These are phyloP conservation scores for Citropsis articulata DNA, from an alignment of 345 rosid species.

Conservation along the genomic window DNA sequence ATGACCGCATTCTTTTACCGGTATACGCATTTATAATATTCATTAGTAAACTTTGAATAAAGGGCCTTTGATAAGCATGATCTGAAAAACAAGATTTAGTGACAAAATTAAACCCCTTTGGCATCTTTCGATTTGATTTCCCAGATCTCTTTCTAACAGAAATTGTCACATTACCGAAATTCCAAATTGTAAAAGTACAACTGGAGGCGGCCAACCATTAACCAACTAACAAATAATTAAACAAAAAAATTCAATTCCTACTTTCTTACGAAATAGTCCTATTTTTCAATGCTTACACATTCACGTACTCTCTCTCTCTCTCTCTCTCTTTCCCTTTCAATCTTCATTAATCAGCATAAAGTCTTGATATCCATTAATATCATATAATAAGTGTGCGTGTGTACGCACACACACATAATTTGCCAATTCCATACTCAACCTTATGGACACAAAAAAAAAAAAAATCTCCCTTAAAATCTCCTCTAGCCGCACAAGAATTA, in stretches of 20 bases:
- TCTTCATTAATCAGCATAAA: too few relatives aligned
- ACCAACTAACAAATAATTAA: conserved; percentile 17
- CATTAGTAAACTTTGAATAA: too few relatives aligned
- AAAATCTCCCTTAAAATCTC: too few relatives aligned
- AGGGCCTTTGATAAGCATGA: not conserved
- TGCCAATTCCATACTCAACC: not conserved
- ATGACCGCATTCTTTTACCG: not conserved
- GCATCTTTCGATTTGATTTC: not conserved
- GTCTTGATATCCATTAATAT: too few relatives aligned
- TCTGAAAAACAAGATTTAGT: too few relatives aligned
- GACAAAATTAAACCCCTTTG: not conserved
- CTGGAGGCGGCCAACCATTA: conserved; percentile 32
- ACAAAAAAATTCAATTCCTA: conserved; percentile 6
- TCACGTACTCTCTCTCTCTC: not conserved
- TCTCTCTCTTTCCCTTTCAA: not conserved
- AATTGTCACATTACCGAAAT: not conserved
- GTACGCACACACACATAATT: too few relatives aligned
- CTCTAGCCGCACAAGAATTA: not conserved
- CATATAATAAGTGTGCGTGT: too few relatives aligned
- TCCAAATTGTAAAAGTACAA: not conserved
- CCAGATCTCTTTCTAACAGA: not conserved
- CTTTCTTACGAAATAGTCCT: conserved; percentile 27
- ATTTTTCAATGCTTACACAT: conserved; percentile 20
- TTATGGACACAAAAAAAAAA: not conserved
- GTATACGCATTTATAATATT: too few relatives aligned